Base-by-base conservation (phyloP, 164 flowering plant genomes). In the Macadamia integrifolia region DNA sequence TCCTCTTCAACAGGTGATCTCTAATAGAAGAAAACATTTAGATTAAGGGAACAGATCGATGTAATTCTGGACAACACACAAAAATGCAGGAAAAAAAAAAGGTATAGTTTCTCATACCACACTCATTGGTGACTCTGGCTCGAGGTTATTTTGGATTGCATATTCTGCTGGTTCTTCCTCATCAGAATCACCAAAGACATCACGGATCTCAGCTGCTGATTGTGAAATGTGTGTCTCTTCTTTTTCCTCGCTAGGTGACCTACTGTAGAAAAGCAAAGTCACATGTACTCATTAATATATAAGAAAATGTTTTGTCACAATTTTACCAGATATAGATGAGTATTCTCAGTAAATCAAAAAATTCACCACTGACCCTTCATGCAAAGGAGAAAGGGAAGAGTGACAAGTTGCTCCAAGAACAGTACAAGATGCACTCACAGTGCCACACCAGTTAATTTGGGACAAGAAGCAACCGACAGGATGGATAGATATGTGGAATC, bases 181-280 rank as follows among this genome's bases (percentile, higher is more conserved):
- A 58, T 94, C 99, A 66, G 97, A 95, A 65, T 90, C 97, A 49
- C 99, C 99, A 84, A 95, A 95, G 32, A 92, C 98, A 80, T 90
- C 92, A 73, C 94, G 96, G 12, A 95, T 84, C 72, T 89, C 97
- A 74, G 91, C 85, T 60, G 82, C 91, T 64, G 97, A 78, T 1
- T 82, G 84, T 52, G 82, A 71, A 77, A 73, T 58, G 6, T 80
- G 83, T 61, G 77, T 64, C 60, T 80, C 82, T 69, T 85, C 88
- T 75, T 82, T 84, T 70, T 84, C 92, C 63, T 85, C 87, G 35
- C 70, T 75, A 14, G 82, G 84, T 43, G 88, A 85, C 70, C 79
- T 78, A 75, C 83, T 75, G 71, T 56, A 66, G 35, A n/a, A 70
- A 61, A 62, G 10, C 2, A 58, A 66, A 23, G 52, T 64, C 60